These are phyloP conservation scores for Coleophoma cylindrospora DNA, from an alignment of 2,329 filamentous ascomycete species.

Conservation along the genomic window DNA sequence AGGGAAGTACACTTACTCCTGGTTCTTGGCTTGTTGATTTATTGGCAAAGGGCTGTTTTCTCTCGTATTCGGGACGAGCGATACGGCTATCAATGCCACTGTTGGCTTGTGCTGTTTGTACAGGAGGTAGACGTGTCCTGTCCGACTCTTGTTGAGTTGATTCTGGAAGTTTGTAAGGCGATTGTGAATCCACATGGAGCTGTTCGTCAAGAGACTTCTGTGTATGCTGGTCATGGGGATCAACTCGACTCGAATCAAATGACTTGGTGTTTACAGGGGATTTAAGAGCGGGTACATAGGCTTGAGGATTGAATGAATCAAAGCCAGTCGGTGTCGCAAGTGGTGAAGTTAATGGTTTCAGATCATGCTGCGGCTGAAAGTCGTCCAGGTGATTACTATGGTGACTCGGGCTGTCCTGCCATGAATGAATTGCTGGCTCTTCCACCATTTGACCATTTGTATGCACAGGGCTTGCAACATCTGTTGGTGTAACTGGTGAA, in stretches of 20 bases:
- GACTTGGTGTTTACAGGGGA: conserved; percentile 5
- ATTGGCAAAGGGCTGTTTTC: background rate
- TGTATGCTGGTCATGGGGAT: conserved; percentile 1
- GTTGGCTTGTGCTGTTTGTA: background rate
- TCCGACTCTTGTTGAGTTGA: too few species aligned
- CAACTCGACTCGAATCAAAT: conserved; percentile 6
- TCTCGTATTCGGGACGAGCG: background rate
- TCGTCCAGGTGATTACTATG: background rate
- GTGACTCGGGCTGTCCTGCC: conserved; percentile 1
- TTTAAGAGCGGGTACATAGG: conserved; percentile 5
- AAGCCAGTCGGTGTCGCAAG: conserved; percentile 12
- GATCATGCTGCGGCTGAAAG: conserved; percentile 4
- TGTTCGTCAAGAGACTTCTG: background rate
- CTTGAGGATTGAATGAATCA: conserved; percentile 12
- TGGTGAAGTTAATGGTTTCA: conserved; percentile 7
- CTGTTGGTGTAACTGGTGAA: conserved; percentile 12
- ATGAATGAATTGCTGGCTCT: conserved; percentile 10
- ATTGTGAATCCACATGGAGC: too few species aligned
- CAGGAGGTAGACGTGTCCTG: too few species aligned
- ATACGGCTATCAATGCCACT: background rate
- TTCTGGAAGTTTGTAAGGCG: too few species aligned
- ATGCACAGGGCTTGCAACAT: conserved; percentile 9
- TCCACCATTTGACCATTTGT: conserved; percentile 2
- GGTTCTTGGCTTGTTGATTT: background rate
- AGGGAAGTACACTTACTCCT: background rate